Evolutionary conservation across 495 filamentous ascomycete species (phyloP).

Genomic region (Parmelia sp.): DNA sequence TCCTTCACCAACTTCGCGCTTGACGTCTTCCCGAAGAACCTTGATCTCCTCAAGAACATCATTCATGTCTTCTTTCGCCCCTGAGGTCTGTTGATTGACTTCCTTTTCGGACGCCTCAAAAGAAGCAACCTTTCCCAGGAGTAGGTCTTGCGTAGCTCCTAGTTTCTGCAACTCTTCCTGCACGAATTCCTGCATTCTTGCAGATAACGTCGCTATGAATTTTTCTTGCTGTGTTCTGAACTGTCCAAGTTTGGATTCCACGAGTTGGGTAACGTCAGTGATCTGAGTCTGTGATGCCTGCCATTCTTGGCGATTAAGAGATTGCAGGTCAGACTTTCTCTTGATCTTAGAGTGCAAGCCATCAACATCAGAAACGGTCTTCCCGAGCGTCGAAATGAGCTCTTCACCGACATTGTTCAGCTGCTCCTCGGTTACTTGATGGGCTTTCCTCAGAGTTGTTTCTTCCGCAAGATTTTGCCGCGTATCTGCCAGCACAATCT

Average conservation of each 20-base stretch:
- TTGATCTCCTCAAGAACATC: slow-evolving; percentile 87
- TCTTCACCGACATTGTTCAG: slow-evolving; percentile 64
- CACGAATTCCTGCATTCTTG: slow-evolving; percentile 67
- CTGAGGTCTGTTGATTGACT: slow-evolving; percentile 59
- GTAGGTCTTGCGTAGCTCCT: slow-evolving; percentile 55
- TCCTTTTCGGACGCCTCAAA: slow-evolving; percentile 62
- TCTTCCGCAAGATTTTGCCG: slow-evolving; percentile 73
- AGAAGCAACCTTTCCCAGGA: slow-evolving; percentile 57
- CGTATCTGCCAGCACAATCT: slow-evolving; percentile 69
- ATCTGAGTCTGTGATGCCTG: slow-evolving; percentile 67
- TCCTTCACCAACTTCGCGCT: slow-evolving; percentile 75
- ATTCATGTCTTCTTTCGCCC: slow-evolving; percentile 83
- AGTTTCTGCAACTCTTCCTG: slow-evolving; percentile 63
- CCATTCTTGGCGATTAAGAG: slow-evolving; percentile 72
- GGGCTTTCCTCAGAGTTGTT: slow-evolving; percentile 68
- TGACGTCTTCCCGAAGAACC: slow-evolving; percentile 76
- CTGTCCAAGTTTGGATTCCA: slow-evolving; percentile 63
- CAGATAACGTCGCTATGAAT: slow-evolving; percentile 58
- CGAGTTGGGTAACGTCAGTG: slow-evolving; percentile 60
- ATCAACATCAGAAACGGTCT: slow-evolving; percentile 71
- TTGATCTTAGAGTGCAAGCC: slow-evolving; percentile 76
- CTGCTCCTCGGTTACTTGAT: slow-evolving; percentile 74
- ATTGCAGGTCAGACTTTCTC: slow-evolving; percentile 76
- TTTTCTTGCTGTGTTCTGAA: slow-evolving; percentile 65
- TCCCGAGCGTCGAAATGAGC: slow-evolving; percentile 66